Conservation (phyloP, 2,329 filamentous ascomycete genomes). For the Colletotrichum sp. region DNA sequence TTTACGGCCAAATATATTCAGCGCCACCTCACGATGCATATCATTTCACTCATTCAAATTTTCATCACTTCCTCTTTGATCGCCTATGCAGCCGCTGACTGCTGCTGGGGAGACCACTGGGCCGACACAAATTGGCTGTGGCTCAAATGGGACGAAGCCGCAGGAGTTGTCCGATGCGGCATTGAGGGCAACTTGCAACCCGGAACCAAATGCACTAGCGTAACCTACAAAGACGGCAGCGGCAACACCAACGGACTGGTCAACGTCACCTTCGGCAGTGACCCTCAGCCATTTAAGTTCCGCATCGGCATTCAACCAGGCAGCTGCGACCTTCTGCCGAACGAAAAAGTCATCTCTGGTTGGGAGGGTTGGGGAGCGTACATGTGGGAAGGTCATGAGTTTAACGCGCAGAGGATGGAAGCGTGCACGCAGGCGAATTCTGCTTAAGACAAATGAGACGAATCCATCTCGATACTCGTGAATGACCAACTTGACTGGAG, state of each 20-base stretch:
- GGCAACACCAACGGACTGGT: not conserved
- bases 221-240: not conserved
- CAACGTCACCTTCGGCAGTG: not conserved
- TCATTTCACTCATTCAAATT: not conserved
- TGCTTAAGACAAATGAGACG: not conserved
- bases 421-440: not conserved
- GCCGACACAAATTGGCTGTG: not conserved
- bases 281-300: not conserved
- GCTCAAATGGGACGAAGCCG: not conserved
- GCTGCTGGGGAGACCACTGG: not conserved
- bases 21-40: not conserved
- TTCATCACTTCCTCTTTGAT: not conserved
- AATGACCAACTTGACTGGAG: not conserved
- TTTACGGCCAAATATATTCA: not conserved
- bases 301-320: not conserved
- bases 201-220: not conserved
- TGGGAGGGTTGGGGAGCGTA: slow-evolving; percentile 8
- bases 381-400: not conserved
- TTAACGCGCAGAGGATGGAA: not conserved
- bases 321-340: not conserved
- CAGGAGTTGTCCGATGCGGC: not conserved
- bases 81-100: not conserved
- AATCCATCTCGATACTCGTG: not conserved
- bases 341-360: not conserved
- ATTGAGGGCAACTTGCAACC: not conserved